These are phyloP conservation scores for Neocucurbitaria cava DNA, from an alignment of 2,329 filamentous ascomycete species.

Conservation along the genomic window DNA sequence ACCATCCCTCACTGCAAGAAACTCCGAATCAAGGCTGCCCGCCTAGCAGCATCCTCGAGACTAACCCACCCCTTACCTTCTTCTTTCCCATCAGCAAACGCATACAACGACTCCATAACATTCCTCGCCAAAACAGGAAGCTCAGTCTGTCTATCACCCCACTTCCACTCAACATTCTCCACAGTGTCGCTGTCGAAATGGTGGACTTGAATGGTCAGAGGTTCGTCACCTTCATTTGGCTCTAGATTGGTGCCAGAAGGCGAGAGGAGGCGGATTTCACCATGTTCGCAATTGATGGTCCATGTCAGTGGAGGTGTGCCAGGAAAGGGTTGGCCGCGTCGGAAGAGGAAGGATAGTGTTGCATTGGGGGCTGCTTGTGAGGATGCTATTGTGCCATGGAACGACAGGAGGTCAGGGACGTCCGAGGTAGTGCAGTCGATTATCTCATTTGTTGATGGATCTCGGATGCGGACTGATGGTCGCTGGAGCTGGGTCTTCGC, in stretches of 20 bases:
- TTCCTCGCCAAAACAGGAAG: constrained; percentile 28
- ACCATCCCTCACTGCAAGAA: neutral
- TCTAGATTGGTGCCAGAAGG: constrained; percentile 26
- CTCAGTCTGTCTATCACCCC: constrained; percentile 46
- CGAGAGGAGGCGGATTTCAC: constrained; percentile 32
- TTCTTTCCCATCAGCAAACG: constrained; percentile 29
- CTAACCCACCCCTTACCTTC: constrained; percentile 35
- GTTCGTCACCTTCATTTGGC: constrained; percentile 38
- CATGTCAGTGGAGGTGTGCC: constrained; percentile 17
- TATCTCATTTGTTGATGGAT: constrained; percentile 27
- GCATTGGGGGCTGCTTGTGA: constrained; percentile 10
- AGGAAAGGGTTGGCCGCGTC: constrained; percentile 23
- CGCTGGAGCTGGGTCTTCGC: constrained; percentile 23
- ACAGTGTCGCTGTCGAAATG: constrained; percentile 57
- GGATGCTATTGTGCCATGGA: constrained; percentile 41
- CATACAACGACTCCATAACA: constrained; percentile 23
- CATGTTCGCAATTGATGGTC: constrained; percentile 24
- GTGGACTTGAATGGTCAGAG: constrained; percentile 57
- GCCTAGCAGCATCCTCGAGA: constrained; percentile 30
- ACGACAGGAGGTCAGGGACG: constrained; percentile 56
- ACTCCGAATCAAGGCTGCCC: neutral
- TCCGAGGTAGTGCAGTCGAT: constrained; percentile 35
- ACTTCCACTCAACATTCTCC: constrained; percentile 53
- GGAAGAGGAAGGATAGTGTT: constrained; percentile 15
- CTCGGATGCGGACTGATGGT: constrained; percentile 21